A percentile compares a stretch with the other conserved stretches of the same genome.
These are phyloP conservation scores for Cutaneotrichosporon mucoides DNA, from an alignment of 1,284 basidiomycete genomes.

Conservation along the genomic window DNA sequence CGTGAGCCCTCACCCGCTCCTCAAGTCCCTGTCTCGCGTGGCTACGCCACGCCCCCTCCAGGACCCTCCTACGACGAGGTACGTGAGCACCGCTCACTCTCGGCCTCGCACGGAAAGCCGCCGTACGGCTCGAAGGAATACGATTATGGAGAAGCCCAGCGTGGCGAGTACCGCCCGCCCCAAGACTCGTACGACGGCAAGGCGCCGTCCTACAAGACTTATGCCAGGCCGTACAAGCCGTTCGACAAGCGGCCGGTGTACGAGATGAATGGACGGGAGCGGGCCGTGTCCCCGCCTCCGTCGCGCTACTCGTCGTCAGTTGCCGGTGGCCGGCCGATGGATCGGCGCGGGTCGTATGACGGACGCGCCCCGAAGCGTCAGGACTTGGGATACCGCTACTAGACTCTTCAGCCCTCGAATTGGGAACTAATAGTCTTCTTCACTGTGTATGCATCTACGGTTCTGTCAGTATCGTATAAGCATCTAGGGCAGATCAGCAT, in stretches of 20 bases:
- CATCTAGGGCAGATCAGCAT: too few species aligned
- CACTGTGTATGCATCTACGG: too few species aligned
- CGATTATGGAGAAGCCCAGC: background rate
- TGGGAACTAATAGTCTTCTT: too few species aligned
- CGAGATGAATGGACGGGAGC: too few species aligned
- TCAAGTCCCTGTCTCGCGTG: too few species aligned
- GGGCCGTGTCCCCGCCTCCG: too few species aligned
- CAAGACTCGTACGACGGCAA: background rate
- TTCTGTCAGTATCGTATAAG: too few species aligned
- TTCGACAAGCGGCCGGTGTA: too few species aligned
- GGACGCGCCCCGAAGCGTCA: background rate
- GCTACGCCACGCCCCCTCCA: too few species aligned
- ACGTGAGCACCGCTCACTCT: background rate
- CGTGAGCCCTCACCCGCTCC: background rate
- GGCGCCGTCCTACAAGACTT: slow-evolving; percentile 1
- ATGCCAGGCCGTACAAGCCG: background rate
- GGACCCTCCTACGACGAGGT: background rate
- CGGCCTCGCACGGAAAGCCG: background rate
- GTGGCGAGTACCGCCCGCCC: background rate
- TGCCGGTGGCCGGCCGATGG: background rate
- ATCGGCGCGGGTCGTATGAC: background rate
- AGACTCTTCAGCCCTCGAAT: background rate
- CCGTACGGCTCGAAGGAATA: slow-evolving; percentile 3
- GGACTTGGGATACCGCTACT: background rate
- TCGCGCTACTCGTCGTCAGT: too few species aligned